Percentiles rank a stretch among this genome's conserved stretches.
phyloP scores from a whole-genome alignment of 2,329 filamentous ascomycete genomes.

The Colletotrichum sp. region DNA sequence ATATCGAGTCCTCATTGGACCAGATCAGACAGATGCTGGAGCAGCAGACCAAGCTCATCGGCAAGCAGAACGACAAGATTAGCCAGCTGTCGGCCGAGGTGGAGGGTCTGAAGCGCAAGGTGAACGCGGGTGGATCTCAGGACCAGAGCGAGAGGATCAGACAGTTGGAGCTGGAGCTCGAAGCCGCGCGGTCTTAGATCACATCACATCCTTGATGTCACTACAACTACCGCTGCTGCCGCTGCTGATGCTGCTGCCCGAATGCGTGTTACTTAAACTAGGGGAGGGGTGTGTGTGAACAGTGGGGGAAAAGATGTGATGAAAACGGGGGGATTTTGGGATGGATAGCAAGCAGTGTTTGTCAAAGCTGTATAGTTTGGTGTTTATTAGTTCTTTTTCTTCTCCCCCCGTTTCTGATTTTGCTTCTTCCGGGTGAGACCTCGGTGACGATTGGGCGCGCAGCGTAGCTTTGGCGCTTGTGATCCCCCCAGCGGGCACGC shows the following conservation, averaged over 20 bases:
- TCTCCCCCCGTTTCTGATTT: not conserved
- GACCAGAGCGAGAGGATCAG: constrained; percentile 73
- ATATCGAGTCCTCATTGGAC: constrained; percentile 69
- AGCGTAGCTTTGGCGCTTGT: not conserved
- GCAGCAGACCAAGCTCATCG: constrained; percentile 78
- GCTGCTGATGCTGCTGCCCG: not conserved
- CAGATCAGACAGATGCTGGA: constrained; percentile 82
- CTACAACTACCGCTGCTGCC: not conserved
- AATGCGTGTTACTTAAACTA: not conserved
- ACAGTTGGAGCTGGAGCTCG: constrained; percentile 71
- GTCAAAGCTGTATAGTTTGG: constrained; percentile 16
- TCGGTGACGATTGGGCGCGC: not conserved
- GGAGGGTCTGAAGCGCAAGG: constrained; percentile 79
- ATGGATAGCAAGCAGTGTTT: constrained; percentile 22
- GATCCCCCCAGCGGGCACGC: not conserved
- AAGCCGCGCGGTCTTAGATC: constrained; percentile 62
- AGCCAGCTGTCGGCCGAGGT: constrained; percentile 73
- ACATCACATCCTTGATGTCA: not conserved
- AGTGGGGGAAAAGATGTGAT: constrained; percentile 2
- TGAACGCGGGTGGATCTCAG: constrained; percentile 57
- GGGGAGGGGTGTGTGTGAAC: not conserved
- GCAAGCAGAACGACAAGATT: constrained; percentile 79
- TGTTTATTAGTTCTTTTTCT: not conserved
- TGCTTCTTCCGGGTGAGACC: not conserved
- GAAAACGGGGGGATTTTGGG: constrained; percentile 8